A percentile compares a stretch with the other conserved stretches of the same genome.
Conservation (phyloP, 176 grass and related monocot species). For the Aegilops speltoides region DNA sequence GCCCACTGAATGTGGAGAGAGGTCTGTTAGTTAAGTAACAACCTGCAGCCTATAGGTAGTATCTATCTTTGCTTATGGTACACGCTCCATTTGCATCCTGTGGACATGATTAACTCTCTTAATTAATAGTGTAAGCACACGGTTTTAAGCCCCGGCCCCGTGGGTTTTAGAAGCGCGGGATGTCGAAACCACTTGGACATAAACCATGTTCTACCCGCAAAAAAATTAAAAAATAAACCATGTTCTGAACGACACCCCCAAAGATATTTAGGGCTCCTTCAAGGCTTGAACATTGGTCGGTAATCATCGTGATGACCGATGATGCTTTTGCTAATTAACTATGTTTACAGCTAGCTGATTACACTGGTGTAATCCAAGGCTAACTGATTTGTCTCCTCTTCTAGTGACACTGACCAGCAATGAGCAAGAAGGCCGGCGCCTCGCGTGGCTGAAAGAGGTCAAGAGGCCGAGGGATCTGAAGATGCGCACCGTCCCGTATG, state of each 20-base stretch:
- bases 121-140: slow-evolving; percentile 14
- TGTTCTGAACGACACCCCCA: background rate
- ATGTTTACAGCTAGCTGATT: background rate
- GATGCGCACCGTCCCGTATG: slow-evolving; percentile 58
- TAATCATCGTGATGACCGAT: background rate
- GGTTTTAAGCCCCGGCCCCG: background rate
- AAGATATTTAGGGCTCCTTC: background rate
- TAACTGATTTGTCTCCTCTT: background rate
- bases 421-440: background rate
- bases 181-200: background rate
- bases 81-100: background rate
- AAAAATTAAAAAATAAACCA: background rate
- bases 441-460: slow-evolving; percentile 72
- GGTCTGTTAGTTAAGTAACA: slow-evolving; percentile 16
- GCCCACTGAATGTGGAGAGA: slow-evolving; percentile 26
- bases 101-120: background rate
- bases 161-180: background rate
- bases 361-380: background rate
- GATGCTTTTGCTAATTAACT: background rate
- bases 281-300: background rate
- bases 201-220: background rate
- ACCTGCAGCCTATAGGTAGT: background rate
- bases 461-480: slow-evolving; percentile 54
- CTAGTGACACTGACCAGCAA: background rate
- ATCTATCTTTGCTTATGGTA: slow-evolving; percentile 24